These are phyloP conservation scores for Cercospora beticola DNA, from an alignment of 2,329 filamentous ascomycete genomes.

Conservation along the genomic window DNA sequence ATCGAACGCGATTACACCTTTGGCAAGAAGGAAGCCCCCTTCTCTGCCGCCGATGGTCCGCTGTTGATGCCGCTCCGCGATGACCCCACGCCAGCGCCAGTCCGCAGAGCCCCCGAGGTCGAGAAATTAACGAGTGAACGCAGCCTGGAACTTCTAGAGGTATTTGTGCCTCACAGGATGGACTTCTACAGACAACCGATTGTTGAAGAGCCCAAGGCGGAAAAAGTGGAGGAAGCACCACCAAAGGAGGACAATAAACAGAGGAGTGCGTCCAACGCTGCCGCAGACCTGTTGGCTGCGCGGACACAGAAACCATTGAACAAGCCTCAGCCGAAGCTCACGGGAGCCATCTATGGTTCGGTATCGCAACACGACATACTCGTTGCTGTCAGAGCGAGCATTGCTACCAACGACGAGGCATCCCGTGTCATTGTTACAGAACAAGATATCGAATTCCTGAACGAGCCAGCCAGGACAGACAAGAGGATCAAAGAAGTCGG, in stretches of 20 bases:
- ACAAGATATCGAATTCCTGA: slow-evolving; percentile 53
- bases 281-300: slow-evolving; percentile 35
- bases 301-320: slow-evolving; percentile 21
- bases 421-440: slow-evolving; percentile 51
- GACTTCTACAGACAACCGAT: slow-evolving; percentile 51
- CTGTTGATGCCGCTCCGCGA: slow-evolving; percentile 8
- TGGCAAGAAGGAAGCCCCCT: slow-evolving; percentile 20
- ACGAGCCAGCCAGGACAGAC: slow-evolving; percentile 39
- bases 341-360: slow-evolving; percentile 52
- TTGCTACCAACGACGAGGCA: slow-evolving; percentile 54
- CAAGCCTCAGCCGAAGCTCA: slow-evolving; percentile 22
- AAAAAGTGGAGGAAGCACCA: slow-evolving; percentile 7
- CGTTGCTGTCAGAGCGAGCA: slow-evolving; percentile 48
- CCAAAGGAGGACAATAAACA: slow-evolving; percentile 19
- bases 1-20: slow-evolving; percentile 52
- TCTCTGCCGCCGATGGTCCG: slow-evolving; percentile 7
- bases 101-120: slow-evolving; percentile 35
- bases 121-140: slow-evolving; percentile 44
- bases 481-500: slow-evolving; percentile 53
- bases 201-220: slow-evolving; percentile 28
- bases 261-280: slow-evolving; percentile 28
- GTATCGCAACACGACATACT: slow-evolving; percentile 56
- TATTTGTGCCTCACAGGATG: slow-evolving; percentile 48
- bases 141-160: slow-evolving; percentile 49
- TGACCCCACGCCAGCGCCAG: slow-evolving; percentile 23